Base-by-base conservation (phyloP, 2,329 filamentous ascomycete genomes). In the Grosmannia huntii region DNA sequence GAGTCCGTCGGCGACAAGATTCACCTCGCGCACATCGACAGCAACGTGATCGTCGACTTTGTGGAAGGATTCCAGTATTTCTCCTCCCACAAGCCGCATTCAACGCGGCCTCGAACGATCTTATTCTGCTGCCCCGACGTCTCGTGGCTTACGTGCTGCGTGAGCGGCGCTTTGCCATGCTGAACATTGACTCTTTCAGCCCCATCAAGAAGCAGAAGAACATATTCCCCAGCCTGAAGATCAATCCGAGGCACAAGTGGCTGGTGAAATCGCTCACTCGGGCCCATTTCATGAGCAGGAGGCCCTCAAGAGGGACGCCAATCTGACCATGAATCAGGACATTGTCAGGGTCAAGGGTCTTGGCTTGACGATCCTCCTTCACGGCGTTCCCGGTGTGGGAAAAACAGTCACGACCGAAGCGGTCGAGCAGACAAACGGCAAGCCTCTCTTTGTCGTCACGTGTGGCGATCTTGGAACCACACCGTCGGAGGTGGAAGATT, bases 1-100 rank as follows among this genome's bases (percentile, higher is more conserved):
- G 71, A 72, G 61, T 71, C 72, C 19, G 53, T 55, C 19, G 57
- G 57, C 6, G 56, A 62, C 7, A 55, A 56, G 38, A 53, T 25
- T 23, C 54, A 58, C 36, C 53, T 61, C 1, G 61, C 64, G 27
- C 58, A 64, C 41, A 61, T 68, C 51, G 60, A 64, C 10, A 64
- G 65, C 38, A 61, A 65, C 3, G 64, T 67, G 9, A 63, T 68
- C 27, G 58, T 68, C 16, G 65, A 68, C 57, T 65, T 66, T 52
- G 52, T 44, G 4, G 65, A 66, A 41, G 62, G 61, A 1, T 61
- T 62, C 23, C 59, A 61, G 48, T 49, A 56, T 2, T 51, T 48
- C 25, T 60, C 59, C 5, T 28, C 28, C 54, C 63, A 60, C 62
- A 33, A 54, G 44, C 60, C 57, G 21, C 28, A 9, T 61, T 61